These are phyloP conservation scores for Hypomyces rosellus DNA, from an alignment of 2,329 filamentous ascomycete species.

Conservation along the genomic window DNA sequence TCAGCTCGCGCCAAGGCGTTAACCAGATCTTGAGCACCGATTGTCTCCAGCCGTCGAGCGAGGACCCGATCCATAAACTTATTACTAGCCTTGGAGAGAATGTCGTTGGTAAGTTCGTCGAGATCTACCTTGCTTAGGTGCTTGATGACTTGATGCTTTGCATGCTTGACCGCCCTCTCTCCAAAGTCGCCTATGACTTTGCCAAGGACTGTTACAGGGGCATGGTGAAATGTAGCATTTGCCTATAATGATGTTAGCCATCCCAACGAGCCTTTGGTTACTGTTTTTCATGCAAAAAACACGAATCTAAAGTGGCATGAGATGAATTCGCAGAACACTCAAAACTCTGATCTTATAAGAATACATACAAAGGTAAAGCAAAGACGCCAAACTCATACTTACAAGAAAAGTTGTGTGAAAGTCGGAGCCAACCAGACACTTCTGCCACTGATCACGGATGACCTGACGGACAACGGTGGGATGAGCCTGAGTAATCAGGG, in stretches of 20 bases:
- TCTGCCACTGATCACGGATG: conserved; percentile 46
- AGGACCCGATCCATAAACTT: conserved; percentile 47
- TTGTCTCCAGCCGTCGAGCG: conserved; percentile 45
- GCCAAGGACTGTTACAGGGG: conserved; percentile 30
- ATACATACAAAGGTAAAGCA: background rate
- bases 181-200: conserved; percentile 42
- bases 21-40: conserved; percentile 47
- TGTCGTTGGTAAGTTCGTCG: conserved; percentile 37
- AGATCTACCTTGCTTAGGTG: conserved; percentile 36
- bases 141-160: conserved; percentile 35
- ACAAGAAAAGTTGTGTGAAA: conserved; percentile 49
- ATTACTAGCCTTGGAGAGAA: conserved; percentile 42
- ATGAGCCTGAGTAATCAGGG: conserved; percentile 32
- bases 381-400: conserved; percentile 22
- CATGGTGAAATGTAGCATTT: conserved; percentile 43
- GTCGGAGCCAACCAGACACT: conserved; percentile 42
- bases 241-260: conserved; percentile 33
- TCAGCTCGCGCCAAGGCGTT: conserved; percentile 52
- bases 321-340: too few relatives aligned
- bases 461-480: conserved; percentile 42
- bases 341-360: background rate
- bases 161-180: conserved; percentile 32
- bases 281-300: background rate
- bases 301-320: background rate
- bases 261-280: background rate